Percentiles rank a stretch among this genome's conserved stretches.
phyloP scores from a whole-genome alignment of 2,329 filamentous ascomycete genomes.

The Geosmithia morbida region DNA sequence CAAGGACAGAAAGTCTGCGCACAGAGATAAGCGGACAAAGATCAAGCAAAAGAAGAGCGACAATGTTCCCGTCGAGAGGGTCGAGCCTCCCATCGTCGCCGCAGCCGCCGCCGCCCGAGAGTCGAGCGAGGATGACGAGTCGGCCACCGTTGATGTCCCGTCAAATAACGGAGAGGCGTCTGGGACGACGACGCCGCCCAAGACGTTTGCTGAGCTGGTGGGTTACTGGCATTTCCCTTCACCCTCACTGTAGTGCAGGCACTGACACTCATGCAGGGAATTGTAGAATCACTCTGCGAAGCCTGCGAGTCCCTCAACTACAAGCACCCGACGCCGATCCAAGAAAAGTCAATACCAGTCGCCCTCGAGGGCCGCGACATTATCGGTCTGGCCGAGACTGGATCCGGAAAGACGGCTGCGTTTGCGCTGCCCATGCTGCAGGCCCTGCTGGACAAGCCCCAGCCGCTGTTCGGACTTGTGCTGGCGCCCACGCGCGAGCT shows the following conservation, averaged over 20 bases:
- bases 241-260: background rate
- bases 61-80: background rate
- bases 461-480: slow-evolving; percentile 75
- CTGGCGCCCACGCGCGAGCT: slow-evolving; percentile 88
- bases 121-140: slow-evolving; percentile 9
- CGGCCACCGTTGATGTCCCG: slow-evolving; percentile 17
- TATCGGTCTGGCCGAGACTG: slow-evolving; percentile 89
- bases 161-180: slow-evolving; percentile 14
- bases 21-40: slow-evolving; percentile 4
- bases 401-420: slow-evolving; percentile 88
- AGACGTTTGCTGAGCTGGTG: slow-evolving; percentile 54
- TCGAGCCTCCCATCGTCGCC: background rate
- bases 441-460: slow-evolving; percentile 75
- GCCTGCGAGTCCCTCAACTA: slow-evolving; percentile 74
- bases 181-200: slow-evolving; percentile 16
- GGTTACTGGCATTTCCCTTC: slow-evolving; percentile 3
- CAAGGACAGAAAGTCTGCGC: slow-evolving; percentile 27
- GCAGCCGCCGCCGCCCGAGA: slow-evolving; percentile 4
- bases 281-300: slow-evolving; percentile 79
- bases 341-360: slow-evolving; percentile 67
- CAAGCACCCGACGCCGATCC: slow-evolving; percentile 79
- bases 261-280: slow-evolving; percentile 36
- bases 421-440: slow-evolving; percentile 91
- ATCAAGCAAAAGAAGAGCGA: slow-evolving; percentile 5
- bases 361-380: slow-evolving; percentile 73